Percentiles rank a stretch among this genome's conserved stretches.
phyloP scores from a whole-genome alignment of 768 basidiomycete species.

The Phanerochaete sordida region DNA sequence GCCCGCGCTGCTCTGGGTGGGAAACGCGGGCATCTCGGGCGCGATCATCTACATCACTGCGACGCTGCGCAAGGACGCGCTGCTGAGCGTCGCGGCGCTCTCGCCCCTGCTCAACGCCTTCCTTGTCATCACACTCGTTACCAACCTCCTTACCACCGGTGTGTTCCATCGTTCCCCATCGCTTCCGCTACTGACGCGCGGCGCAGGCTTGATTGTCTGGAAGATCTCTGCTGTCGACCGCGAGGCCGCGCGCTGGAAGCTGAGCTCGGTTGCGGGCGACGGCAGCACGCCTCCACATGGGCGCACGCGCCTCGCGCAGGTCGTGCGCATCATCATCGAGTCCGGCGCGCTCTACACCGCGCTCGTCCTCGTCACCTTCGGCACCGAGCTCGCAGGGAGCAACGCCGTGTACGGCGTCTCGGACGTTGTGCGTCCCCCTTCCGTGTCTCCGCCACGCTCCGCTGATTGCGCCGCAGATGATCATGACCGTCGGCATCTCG shows the following conservation, averaged over 20 bases:
- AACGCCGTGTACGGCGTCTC: slow-evolving; percentile 8
- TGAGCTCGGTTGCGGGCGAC: too few species aligned
- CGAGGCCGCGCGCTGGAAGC: not conserved
- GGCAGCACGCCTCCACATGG: not conserved
- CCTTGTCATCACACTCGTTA: slow-evolving; percentile 1
- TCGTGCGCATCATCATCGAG: slow-evolving; percentile 10
- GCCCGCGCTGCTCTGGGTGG: slow-evolving; percentile 20
- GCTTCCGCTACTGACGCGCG: not conserved
- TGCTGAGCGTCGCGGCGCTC: not conserved
- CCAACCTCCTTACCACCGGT: slow-evolving; percentile 9
- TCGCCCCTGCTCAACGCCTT: slow-evolving; percentile 5
- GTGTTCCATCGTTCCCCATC: not conserved
- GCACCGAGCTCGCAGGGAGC: not conserved
- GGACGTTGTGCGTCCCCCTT: not conserved
- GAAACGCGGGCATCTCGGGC: not conserved
- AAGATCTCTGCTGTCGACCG: not conserved
- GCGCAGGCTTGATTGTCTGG: not conserved
- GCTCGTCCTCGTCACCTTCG: slow-evolving; percentile 3
- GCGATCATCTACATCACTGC: slow-evolving; percentile 2
- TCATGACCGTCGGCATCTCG: slow-evolving; percentile 3
- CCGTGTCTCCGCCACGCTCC: not conserved
- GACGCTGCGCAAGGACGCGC: not conserved
- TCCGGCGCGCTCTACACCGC: slow-evolving; percentile 9
- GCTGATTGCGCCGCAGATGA: not conserved
- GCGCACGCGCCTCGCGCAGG: not conserved